A percentile compares a stretch with the other conserved stretches of the same genome.
Evolutionary conservation across 495 filamentous ascomycete genomes (phyloP).

Genomic region (Trichoderma gamsii): DNA sequence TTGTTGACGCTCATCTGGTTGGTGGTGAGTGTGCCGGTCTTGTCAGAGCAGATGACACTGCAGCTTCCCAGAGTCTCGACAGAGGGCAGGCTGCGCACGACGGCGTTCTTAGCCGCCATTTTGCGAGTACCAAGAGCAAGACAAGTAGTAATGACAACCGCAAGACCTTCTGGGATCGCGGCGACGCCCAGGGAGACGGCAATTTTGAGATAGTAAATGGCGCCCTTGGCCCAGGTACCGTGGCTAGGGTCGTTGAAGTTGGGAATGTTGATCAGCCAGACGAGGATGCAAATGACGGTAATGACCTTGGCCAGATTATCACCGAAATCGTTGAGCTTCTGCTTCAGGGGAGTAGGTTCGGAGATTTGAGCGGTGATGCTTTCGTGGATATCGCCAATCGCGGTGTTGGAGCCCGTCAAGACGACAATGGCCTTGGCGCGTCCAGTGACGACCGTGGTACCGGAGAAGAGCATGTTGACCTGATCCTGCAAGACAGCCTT

Average conservation of each 20-base stretch:
- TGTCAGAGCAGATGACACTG: slow-evolving; percentile 99
- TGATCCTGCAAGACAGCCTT: slow-evolving; percentile 97
- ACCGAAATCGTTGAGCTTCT: slow-evolving; percentile 98
- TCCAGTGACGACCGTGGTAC: slow-evolving; percentile 93
- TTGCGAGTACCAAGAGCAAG: slow-evolving; percentile 90
- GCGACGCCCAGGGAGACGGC: slow-evolving; percentile 97
- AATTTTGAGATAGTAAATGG: slow-evolving; percentile 99
- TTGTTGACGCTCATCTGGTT: slow-evolving; percentile 99
- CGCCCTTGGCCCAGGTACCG: slow-evolving; percentile 93
- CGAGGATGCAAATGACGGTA: slow-evolving; percentile 88
- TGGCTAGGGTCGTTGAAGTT: slow-evolving; percentile 94
- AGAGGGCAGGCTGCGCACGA: slow-evolving; percentile 90
- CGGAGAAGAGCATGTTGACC: slow-evolving; percentile 96
- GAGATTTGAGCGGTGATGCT: slow-evolving; percentile 98
- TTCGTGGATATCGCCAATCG: slow-evolving; percentile 98
- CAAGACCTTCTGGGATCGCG: slow-evolving; percentile 94
- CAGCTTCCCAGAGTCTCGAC: slow-evolving; percentile 98
- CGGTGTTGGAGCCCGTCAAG: slow-evolving; percentile 82
- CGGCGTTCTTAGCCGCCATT: slow-evolving; percentile 97
- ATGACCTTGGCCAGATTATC: slow-evolving; percentile 97
- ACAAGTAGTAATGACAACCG: slow-evolving; percentile 97
- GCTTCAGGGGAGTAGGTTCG: slow-evolving; percentile 92
- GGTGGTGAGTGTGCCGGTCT: slow-evolving; percentile 96
- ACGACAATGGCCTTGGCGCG: slow-evolving; percentile 90
- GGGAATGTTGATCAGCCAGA: slow-evolving; percentile 97